phyloP scores from a whole-genome alignment of 768 basidiomycete genomes.

The Tephrocybe sp. region DNA sequence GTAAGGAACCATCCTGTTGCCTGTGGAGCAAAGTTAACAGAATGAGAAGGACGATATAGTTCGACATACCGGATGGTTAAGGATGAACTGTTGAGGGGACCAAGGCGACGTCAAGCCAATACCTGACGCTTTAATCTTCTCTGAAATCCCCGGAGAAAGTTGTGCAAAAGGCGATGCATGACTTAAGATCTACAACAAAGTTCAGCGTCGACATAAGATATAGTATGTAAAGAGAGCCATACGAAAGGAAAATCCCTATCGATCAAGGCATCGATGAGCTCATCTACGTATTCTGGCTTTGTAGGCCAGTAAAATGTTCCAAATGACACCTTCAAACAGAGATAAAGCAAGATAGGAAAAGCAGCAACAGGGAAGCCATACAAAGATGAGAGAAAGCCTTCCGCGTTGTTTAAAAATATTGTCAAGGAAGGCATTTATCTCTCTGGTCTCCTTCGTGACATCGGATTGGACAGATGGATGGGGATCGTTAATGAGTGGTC shows the following conservation, averaged over 20 bases:
- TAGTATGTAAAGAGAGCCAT: neutral
- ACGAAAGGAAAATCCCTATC: conserved; percentile 19
- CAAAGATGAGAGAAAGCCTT: conserved; percentile 17
- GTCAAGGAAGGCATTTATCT: conserved; percentile 14
- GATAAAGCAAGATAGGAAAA: too few species aligned
- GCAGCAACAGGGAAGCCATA: conserved; percentile 6
- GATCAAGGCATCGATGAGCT: conserved; percentile 13
- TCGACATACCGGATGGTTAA: conserved; percentile 17
- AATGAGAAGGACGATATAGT: neutral
- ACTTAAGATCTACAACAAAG: conserved; percentile 11
- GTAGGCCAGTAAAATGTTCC: conserved; percentile 17
- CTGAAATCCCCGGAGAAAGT: conserved; percentile 2
- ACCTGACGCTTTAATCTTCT: conserved; percentile 14
- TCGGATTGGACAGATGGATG: neutral
- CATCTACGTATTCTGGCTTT: conserved; percentile 6
- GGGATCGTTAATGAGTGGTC: conserved; percentile 14
- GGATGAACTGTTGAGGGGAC: conserved; percentile 20
- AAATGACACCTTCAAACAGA: conserved; percentile 8
- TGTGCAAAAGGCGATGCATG: conserved; percentile 17
- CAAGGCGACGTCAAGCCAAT: conserved; percentile 17
- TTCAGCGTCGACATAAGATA: neutral
- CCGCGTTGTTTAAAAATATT: conserved; percentile 8
- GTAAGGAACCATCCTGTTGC: conserved; percentile 22
- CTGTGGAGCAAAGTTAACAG: neutral
- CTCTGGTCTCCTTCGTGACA: neutral